These are phyloP conservation scores for Colletotrichum paranaense DNA, from an alignment of 2,329 filamentous ascomycete species.

Conservation along the genomic window DNA sequence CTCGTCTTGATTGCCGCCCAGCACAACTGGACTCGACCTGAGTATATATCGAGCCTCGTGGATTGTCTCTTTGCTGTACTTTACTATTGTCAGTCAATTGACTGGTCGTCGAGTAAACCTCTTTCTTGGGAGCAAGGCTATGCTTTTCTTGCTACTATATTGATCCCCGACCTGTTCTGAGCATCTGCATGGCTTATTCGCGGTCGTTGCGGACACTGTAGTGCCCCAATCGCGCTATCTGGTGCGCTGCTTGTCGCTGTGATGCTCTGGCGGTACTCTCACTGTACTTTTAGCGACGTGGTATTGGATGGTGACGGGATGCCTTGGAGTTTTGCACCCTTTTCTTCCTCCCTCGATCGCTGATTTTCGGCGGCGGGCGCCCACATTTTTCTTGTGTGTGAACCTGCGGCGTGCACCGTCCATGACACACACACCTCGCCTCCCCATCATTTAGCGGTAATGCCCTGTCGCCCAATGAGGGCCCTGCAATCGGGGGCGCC, in stretches of 20 bases:
- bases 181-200: conserved; percentile 19
- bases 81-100: conserved; percentile 11
- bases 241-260: conserved; percentile 5
- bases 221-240: background rate
- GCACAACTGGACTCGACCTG: conserved; percentile 1
- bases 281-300: conserved; percentile 37
- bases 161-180: background rate
- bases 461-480: conserved; percentile 31
- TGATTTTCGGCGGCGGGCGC: conserved; percentile 10
- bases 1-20: conserved; percentile 2
- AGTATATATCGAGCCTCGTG: background rate
- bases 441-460: conserved; percentile 16
- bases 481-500: conserved; percentile 3
- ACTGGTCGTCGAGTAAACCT: background rate
- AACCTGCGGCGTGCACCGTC: background rate
- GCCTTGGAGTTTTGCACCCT: background rate
- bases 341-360: background rate
- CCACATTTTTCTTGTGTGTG: conserved; percentile 22
- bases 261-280: conserved; percentile 34
- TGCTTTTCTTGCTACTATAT: background rate
- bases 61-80: conserved; percentile 21
- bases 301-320: conserved; percentile 40
- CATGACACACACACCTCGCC: conserved; percentile 5
- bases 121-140: background rate
- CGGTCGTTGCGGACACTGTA: conserved; percentile 3